phyloP scores from a whole-genome alignment of 2,329 filamentous ascomycete species.

The Fusarium pseudocircinatum region DNA sequence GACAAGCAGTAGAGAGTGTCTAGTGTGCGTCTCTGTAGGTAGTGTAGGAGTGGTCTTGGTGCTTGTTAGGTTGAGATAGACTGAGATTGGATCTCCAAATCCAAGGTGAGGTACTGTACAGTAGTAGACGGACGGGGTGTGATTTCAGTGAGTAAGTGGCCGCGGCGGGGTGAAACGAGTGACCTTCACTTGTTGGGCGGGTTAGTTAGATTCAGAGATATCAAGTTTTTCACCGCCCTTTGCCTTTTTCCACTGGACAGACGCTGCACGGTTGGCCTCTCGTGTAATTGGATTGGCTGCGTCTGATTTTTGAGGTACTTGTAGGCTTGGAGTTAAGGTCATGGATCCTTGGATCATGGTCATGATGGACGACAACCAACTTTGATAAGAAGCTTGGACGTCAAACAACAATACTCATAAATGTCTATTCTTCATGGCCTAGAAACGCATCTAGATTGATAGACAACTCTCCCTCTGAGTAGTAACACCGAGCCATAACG shows the following conservation, averaged over 20 bases:
- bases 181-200: conserved; percentile 36
- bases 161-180: conserved; percentile 31
- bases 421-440: background rate
- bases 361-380: conserved; percentile 19
- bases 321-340: conserved; percentile 7
- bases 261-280: conserved; percentile 26
- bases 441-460: background rate
- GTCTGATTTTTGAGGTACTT: conserved; percentile 18
- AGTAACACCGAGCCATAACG: conserved; percentile 3
- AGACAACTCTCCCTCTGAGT: background rate
- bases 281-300: conserved; percentile 27
- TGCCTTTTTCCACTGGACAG: conserved; percentile 28
- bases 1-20: background rate
- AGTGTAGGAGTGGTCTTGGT: background rate
- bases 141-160: conserved; percentile 3
- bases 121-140: conserved; percentile 13
- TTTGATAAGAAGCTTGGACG: conserved; percentile 18
- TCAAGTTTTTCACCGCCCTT: conserved; percentile 43
- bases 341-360: conserved; percentile 14
- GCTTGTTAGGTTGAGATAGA: conserved; percentile 18
- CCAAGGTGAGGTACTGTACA: background rate
- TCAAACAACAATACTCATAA: conserved; percentile 3
- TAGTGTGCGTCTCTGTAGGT: background rate
- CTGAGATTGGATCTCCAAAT: conserved; percentile 40
- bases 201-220: conserved; percentile 31